phyloP scores from a whole-genome alignment of 1,284 basidiomycete genomes.

The Cryptococcus hybrid region DNA sequence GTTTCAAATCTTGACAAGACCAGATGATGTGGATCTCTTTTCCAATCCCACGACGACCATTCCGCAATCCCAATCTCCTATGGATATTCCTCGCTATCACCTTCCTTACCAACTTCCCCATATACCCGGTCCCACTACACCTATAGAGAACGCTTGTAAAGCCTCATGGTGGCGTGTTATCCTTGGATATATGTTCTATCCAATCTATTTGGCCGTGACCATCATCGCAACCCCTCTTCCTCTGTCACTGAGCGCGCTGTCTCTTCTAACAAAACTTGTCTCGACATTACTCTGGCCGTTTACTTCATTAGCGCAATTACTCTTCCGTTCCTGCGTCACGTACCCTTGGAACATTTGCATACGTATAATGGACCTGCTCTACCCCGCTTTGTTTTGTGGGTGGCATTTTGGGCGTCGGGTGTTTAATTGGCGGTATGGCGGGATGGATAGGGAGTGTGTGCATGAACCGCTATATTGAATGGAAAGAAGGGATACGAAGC shows the following conservation, averaged over 20 bases:
- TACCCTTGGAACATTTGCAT: slow-evolving; percentile 24
- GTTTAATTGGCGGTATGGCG: slow-evolving; percentile 32
- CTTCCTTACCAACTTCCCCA: slow-evolving; percentile 35
- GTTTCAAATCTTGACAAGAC: slow-evolving; percentile 45
- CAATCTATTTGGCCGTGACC: slow-evolving; percentile 35
- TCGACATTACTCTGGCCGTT: slow-evolving; percentile 35
- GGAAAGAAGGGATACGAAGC: slow-evolving; percentile 3
- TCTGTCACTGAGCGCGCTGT: slow-evolving; percentile 25
- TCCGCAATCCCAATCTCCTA: slow-evolving; percentile 7
- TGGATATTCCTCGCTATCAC: slow-evolving; percentile 20
- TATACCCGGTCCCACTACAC: slow-evolving; percentile 17
- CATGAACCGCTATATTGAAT: slow-evolving; percentile 17
- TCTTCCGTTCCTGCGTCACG: slow-evolving; percentile 32
- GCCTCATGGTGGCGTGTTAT: slow-evolving; percentile 23
- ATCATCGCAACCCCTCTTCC: slow-evolving; percentile 37
- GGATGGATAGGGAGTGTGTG: slow-evolving; percentile 33
- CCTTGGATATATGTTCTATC: slow-evolving; percentile 30
- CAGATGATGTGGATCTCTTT: slow-evolving; percentile 43
- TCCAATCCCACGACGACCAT: slow-evolving; percentile 24
- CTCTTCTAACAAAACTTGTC: slow-evolving; percentile 19
- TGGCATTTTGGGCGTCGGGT: slow-evolving; percentile 37
- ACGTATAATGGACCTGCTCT: slow-evolving; percentile 28
- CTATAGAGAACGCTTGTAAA: neutral
- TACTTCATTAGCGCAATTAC: slow-evolving; percentile 23
- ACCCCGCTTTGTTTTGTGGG: slow-evolving; percentile 42